These are phyloP conservation scores for Phytophthora hibernalis DNA, from an alignment of 352 stramenopile genomes.

Conservation along the genomic window DNA sequence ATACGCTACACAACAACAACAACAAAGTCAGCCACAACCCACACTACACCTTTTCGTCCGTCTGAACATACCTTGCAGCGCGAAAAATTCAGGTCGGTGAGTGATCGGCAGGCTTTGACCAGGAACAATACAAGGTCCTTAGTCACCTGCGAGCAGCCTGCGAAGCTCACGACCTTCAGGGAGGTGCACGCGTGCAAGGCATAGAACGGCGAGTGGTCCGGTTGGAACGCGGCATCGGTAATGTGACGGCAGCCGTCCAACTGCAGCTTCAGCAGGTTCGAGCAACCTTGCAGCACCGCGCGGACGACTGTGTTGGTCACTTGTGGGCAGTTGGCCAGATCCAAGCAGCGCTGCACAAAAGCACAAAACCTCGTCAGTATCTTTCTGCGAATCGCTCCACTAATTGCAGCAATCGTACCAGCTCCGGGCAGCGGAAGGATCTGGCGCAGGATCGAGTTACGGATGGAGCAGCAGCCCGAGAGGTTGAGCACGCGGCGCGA, in stretches of 20 bases:
- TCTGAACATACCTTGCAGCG: conserved; percentile 69
- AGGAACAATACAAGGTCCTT: conserved; percentile 80
- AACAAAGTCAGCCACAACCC: conserved; percentile 11
- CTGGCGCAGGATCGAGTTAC: conserved; percentile 88
- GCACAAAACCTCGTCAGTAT: conserved; percentile 5
- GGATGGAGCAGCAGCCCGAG: conserved; percentile 74
- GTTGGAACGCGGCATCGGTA: conserved; percentile 88
- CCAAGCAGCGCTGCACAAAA: conserved; percentile 67
- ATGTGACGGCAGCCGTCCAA: conserved; percentile 88
- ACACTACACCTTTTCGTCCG: not conserved
- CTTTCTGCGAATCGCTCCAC: not conserved
- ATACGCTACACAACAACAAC: conserved; percentile 52
- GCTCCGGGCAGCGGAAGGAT: conserved; percentile 85
- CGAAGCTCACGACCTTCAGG: conserved; percentile 80
- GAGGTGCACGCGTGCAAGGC: conserved; percentile 76
- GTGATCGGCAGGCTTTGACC: conserved; percentile 76
- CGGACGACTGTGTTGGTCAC: conserved; percentile 88
- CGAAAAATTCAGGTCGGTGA: conserved; percentile 84
- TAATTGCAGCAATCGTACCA: conserved; percentile 47
- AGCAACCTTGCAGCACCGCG: conserved; percentile 79
- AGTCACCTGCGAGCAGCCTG: conserved; percentile 85
- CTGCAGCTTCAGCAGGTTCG: conserved; percentile 78
- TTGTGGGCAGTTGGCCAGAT: conserved; percentile 87
- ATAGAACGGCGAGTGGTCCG: conserved; percentile 78
- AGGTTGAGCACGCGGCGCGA: conserved; percentile 77